A percentile compares a stretch with the other conserved stretches of the same genome.
phyloP scores from a whole-genome alignment of 2,329 filamentous ascomycete genomes.

The Fusarium keratoplasticum region DNA sequence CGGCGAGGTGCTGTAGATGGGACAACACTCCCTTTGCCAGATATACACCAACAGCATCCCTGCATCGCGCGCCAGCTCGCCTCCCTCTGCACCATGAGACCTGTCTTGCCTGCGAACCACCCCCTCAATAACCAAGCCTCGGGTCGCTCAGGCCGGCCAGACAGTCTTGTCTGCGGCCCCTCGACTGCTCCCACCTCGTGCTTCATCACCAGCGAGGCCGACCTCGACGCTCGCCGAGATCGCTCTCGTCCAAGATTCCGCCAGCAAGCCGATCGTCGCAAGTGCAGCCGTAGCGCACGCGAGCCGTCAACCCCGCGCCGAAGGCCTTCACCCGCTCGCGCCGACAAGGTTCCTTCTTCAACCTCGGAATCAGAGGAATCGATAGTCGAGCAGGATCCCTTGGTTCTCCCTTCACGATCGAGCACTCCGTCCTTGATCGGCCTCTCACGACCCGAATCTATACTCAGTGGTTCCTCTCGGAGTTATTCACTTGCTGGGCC shows the following conservation, averaged over 20 bases:
- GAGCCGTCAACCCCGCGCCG: conserved; percentile 34
- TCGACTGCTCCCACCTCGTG: conserved; percentile 47
- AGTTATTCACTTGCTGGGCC: conserved; percentile 63
- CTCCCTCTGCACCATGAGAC: conserved; percentile 40
- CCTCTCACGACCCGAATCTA: conserved; percentile 45
- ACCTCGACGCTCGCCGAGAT: conserved; percentile 43
- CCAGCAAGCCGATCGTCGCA: conserved; percentile 37
- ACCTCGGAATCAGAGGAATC: conserved; percentile 29
- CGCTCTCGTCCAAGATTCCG: conserved; percentile 39
- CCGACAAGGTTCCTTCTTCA: conserved; percentile 27
- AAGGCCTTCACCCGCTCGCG: conserved; percentile 26
- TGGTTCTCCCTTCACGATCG: conserved; percentile 39
- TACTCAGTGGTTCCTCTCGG: conserved; percentile 63
- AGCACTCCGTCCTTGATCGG: conserved; percentile 44
- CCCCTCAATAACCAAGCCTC: conserved; percentile 34
- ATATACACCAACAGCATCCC: conserved; percentile 15
- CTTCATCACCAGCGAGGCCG: conserved; percentile 51
- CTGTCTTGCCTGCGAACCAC: conserved; percentile 37
- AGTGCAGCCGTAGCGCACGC: conserved; percentile 33
- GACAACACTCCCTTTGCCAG: conserved; percentile 11
- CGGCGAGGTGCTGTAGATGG: conserved; percentile 18
- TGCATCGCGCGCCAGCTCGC: conserved; percentile 7
- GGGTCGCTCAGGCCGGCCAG: conserved; percentile 33
- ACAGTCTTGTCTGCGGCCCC: conserved; percentile 34
- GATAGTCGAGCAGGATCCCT: conserved; percentile 29